Evolutionary conservation across 192 early-diverging fungal genomes (phyloP), one percentile per base, ranked within the genome.

Genomic region (Backusella liffmaniae): DNA sequence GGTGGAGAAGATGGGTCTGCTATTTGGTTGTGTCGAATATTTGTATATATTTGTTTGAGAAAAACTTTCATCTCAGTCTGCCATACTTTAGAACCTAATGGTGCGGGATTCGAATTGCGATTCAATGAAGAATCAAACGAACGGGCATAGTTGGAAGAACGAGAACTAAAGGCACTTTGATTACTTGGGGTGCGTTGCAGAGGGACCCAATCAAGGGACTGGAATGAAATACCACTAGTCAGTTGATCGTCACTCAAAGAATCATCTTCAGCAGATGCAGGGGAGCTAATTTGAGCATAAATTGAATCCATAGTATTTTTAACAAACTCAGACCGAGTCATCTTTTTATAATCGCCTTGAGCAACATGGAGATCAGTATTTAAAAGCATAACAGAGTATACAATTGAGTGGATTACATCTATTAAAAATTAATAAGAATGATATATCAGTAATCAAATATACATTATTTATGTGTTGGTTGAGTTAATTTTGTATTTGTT

Each of bases 301-400:
- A 89, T 77, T 3, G 81, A 75, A 18, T 78, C 69, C 72, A 93
- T 90, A 0, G 93, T 94, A 71, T 93, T 94, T 53, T 89, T 83
- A 32, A 93, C 85, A 78, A 93, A 94, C 34, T 88, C 88, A 23
- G 89, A 90, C 41, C 87, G 82, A 10, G 91, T 89, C 93, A 97
- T 96, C 49, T 91, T 92, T 36, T 89, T 89, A 44, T 77, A 88
- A 4, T 81, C 80, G 5, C 85, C 86, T 70, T 94, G 91, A 23
- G 94, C 95, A 73, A 96, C 88, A 78, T 97, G 94, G 68, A 97
- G 83, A 78, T 99, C 97, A 1, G 97, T 99, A 80, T 97, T 97
- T 8, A 99, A 86, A 70, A 99, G 77, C 74, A 99, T 77, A 7
- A 95, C 73, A 16, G 95, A 96, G 77, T 95, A 96, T 0, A 92